Evolutionary conservation across 805 yeast genomes (phyloP), one percentile per base, ranked within the genome.

Genomic region (Hanseniaspora lindneri): DNA sequence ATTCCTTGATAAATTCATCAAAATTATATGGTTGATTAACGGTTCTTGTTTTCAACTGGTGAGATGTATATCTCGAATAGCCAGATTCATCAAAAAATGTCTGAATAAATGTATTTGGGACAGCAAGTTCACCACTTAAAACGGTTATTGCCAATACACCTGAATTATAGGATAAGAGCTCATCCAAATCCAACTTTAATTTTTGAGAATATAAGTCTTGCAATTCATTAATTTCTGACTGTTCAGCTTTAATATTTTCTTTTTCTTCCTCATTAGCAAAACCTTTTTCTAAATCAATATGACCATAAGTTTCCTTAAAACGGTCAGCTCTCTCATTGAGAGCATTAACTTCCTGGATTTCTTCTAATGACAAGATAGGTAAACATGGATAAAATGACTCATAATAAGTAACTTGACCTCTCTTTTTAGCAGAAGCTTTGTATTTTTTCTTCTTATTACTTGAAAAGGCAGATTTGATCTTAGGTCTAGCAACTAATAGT

Each of bases 361-460:
- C 95, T 48, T 77, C 80, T 37, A 86, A 78, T 32, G 85, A 75
- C 67, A 79, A 70, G n/a, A 88, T 81, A 7, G 88, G 85, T 47
- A 82, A 63, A 11, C 80, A 66, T 28, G 98, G 98, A 66, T 77
- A 88, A 70, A 89, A 92, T 1, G 94, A 75, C 49, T 83, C 67
- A 4, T 77, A 71, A 63, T 85, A 92, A 4, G 76, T 72, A 29
- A 92, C 69, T 21, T 72, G 65, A 61, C 98, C 98, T 27, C 43
- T 46, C 33, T 46, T 46, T 39, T 46, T 9, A 10, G 21, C 27
- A 68, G n/a, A 25, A 11, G 36, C 23, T 23, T 24, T 41, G 4
- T 40, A 10, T 35, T 40, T 47, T 13, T 34, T 47, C 27, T 40
- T 47, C 28, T 39, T 46, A 14, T 40, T 81, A 24, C 34, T 39